Conservation (phyloP, 2,329 filamentous ascomycete species). For the Cladophialophora exuberans region DNA sequence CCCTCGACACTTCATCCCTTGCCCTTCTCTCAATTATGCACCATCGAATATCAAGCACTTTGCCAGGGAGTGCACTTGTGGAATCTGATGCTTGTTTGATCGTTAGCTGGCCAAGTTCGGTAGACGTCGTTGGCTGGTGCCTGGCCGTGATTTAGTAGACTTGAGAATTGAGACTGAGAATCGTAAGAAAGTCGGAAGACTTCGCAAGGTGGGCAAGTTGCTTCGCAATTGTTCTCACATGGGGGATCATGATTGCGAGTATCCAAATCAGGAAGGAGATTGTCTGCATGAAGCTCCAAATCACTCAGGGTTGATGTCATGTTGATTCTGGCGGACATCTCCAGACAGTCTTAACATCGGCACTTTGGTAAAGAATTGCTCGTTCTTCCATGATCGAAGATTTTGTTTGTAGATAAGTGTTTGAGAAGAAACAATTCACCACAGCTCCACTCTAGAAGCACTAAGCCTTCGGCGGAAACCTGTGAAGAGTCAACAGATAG, state of each 20-base stretch:
- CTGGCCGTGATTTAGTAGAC: too few species aligned
- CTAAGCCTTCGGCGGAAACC: background rate
- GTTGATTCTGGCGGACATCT: constrained; percentile 8
- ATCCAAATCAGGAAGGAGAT: background rate
- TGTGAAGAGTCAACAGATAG: background rate
- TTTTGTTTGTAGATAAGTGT: background rate
- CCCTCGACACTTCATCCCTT: too few species aligned
- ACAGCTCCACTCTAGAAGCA: background rate
- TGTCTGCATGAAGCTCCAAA: background rate
- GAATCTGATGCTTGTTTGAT: too few species aligned
- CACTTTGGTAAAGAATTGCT: background rate
- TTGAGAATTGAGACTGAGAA: too few species aligned
- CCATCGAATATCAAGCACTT: too few species aligned
- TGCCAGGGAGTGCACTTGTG: too few species aligned
- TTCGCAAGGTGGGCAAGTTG: too few species aligned
- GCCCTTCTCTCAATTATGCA: too few species aligned
- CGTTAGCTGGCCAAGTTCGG: too few species aligned
- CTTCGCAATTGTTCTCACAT: too few species aligned
- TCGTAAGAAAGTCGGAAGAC: too few species aligned
- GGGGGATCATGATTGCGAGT: background rate
- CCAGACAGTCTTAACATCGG: background rate
- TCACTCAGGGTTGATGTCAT: constrained; percentile 7
- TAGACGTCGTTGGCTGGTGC: too few species aligned
- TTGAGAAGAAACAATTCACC: background rate
- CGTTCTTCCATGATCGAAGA: background rate